Evolutionary conservation across 495 filamentous ascomycete genomes (phyloP).

Genomic region (Penicillium samsonianum): DNA sequence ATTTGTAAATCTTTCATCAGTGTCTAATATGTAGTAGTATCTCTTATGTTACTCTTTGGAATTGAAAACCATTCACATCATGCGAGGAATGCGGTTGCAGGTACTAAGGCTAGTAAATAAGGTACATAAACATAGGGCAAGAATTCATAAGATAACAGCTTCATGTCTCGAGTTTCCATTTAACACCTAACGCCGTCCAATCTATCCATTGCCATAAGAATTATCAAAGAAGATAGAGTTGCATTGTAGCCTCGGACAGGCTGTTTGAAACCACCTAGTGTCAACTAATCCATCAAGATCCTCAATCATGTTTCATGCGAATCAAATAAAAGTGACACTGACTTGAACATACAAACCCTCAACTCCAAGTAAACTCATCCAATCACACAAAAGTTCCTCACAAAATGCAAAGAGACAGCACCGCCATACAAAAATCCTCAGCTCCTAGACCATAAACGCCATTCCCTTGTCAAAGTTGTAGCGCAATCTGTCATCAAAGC

Average conservation of each 20-base stretch:
- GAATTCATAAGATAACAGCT: neutral
- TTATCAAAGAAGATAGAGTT: neutral
- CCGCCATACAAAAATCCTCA: neutral
- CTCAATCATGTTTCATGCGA: neutral
- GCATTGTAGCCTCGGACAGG: neutral
- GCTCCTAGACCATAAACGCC: constrained; percentile 2
- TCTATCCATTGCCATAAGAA: neutral
- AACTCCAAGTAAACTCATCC: neutral
- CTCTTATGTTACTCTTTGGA: too few species aligned
- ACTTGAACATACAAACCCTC: neutral
- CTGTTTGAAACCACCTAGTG: neutral
- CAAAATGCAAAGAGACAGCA: constrained; percentile 2
- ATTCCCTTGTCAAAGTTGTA: neutral
- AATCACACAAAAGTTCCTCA: constrained; percentile 6
- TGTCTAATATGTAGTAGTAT: neutral
- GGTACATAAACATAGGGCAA: neutral
- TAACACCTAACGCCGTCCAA: neutral
- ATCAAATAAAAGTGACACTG: neutral
- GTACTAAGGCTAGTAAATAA: neutral
- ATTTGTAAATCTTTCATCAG: neutral
- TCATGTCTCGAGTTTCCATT: neutral
- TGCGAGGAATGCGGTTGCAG: neutral
- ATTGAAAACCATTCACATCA: neutral
- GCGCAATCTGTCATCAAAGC: constrained; percentile 9
- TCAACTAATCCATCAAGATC: neutral